Evolutionary conservation across 2,329 filamentous ascomycete genomes (phyloP), one percentile per base, ranked within the genome.

Genomic region (Microdochium trichocladiopsis): DNA sequence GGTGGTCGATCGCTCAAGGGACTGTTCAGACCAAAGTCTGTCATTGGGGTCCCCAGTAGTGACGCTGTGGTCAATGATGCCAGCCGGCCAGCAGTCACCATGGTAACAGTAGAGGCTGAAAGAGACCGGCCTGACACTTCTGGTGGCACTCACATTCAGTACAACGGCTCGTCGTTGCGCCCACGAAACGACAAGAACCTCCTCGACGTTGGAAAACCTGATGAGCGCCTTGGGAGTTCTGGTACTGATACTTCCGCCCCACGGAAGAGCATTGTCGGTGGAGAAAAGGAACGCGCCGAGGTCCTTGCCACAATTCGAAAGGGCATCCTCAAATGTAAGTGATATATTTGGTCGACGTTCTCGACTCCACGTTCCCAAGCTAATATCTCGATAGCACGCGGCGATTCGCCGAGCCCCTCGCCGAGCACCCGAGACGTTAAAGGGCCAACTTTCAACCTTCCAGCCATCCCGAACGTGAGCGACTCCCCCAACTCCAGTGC

Each of bases 61-160:
- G 91, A 96, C 60, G 74, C 78, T 5, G 77, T 81, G 25, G 69
- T 84, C 2, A 76, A 80, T 1, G 81, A 89, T 63, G 83, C 82
- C 5, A 90, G 86, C 62, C 80, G 88, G 55, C 88, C 90, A n/a
- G 81, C 91, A 56, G 88, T 99, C 1, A 95, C 94, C 0, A 95
- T 96, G 83, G 87, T 99, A 50, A 97, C 90, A 9, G 91, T 94
- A 4, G 94, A 99, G 71, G 94, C 93, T 1, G 93, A 97, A 70
- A 81, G 90, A 50, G 89, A 95, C 60, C 85, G 73, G 56, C 86
- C 94, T 53, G 91, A 94, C 59, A 85, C 91, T 47, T 90, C 87
- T 53, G 76, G 79, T 1, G 80, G 89, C 56, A 82, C 85, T 1
- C 78, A 83, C 56, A 80, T 87, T 3, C 82, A 88, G 52, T 74